Percentiles rank a stretch among this genome's conserved stretches.
Conservation (phyloP, 306 rosid genomes). For the Castanea crenata region DNA sequence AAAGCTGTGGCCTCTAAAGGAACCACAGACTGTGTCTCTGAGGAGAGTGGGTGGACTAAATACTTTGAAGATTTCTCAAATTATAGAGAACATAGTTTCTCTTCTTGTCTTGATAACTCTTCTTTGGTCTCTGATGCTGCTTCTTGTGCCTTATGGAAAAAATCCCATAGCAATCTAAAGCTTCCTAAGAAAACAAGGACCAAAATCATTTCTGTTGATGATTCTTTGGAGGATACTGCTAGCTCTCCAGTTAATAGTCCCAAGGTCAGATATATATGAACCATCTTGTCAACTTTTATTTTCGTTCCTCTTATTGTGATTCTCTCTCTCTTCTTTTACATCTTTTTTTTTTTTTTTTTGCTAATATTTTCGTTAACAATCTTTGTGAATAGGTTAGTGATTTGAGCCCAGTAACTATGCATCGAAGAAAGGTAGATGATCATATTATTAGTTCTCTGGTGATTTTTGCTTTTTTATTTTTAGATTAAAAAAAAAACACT, state of each 20-base stretch:
- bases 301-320: background rate
- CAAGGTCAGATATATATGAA: conserved; percentile 47
- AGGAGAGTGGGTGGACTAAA: conserved; percentile 95
- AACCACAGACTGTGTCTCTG: conserved; percentile 8
- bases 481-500: background rate
- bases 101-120: conserved; percentile 49
- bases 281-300: background rate
- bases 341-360: background rate
- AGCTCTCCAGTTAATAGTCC: conserved; percentile 91
- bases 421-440: conserved; percentile 46
- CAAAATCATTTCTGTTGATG: conserved; percentile 40
- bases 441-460: conserved; percentile 59
- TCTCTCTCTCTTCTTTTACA: background rate
- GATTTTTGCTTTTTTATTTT: background rate
- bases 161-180: conserved; percentile 25
- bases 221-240: conserved; percentile 93
- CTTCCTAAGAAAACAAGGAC: conserved; percentile 53
- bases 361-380: background rate
- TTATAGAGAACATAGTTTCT: conserved; percentile 23
- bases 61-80: conserved; percentile 73
- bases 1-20: conserved; percentile 21
- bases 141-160: conserved; percentile 73
- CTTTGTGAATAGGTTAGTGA: conserved; percentile 50
- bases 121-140: conserved; percentile 88
- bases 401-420: conserved; percentile 35